phyloP scores from a whole-genome alignment of 176 grass and related monocot genomes.

The Carex kokanica region DNA sequence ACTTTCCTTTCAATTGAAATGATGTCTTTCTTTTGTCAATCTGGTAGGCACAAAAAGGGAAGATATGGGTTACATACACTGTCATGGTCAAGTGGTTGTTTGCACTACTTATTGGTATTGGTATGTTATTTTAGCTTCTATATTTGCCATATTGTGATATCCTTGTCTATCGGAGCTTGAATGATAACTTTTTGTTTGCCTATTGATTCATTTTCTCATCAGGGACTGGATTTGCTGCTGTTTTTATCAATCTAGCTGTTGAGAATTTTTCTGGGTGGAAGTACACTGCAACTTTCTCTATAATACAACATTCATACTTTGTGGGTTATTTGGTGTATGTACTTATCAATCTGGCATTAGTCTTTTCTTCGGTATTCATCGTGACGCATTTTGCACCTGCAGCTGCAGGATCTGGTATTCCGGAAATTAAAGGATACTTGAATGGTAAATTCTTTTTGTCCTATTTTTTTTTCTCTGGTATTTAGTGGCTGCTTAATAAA shows the following conservation, averaged over 20 bases:
- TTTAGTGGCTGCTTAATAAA: neutral
- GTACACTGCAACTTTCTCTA: constrained; percentile 81
- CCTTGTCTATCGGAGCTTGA: neutral
- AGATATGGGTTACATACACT: constrained; percentile 90
- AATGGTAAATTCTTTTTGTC: constrained; percentile 57
- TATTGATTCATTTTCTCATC: constrained; percentile 19
- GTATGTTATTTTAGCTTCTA: constrained; percentile 15
- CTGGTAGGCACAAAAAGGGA: constrained; percentile 75
- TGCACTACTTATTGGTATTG: constrained; percentile 79
- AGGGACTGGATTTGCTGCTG: constrained; percentile 97
- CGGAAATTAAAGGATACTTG: constrained; percentile 99
- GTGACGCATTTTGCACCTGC: constrained; percentile 90
- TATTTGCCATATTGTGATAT: neutral
- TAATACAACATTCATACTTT: constrained; percentile 97
- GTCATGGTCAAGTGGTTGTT: constrained; percentile 88
- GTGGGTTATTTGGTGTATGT: constrained; percentile 82
- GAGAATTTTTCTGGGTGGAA: constrained; percentile 99
- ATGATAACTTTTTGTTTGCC: neutral
- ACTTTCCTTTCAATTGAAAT: neutral
- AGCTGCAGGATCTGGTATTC: constrained; percentile 98
- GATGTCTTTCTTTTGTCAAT: constrained; percentile 10
- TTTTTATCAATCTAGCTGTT: constrained; percentile 97
- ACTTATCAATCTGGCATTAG: constrained; percentile 76
- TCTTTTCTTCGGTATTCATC: constrained; percentile 90
- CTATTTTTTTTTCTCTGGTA: constrained; percentile 1